These are phyloP conservation scores for Verticillium klebahnii DNA, from an alignment of 2,329 filamentous ascomycete genomes.

Conservation along the genomic window DNA sequence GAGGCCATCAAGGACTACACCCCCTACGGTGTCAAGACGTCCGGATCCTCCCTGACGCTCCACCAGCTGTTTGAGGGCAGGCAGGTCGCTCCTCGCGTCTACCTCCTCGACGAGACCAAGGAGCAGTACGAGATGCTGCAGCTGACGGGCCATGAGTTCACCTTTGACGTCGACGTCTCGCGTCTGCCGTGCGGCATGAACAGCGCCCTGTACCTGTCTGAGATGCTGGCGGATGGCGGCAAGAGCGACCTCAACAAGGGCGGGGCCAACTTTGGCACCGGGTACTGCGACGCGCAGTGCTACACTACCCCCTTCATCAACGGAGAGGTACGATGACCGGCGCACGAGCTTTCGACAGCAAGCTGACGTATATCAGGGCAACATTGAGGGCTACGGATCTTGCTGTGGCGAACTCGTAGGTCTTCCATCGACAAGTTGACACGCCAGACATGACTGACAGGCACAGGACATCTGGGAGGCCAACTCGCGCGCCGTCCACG, in stretches of 20 bases:
- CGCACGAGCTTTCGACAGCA: neutral
- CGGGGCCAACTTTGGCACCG: conserved; percentile 57
- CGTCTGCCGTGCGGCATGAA: conserved; percentile 63
- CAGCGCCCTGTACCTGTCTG: conserved; percentile 58
- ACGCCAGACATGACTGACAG: neutral
- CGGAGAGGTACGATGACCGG: conserved; percentile 30
- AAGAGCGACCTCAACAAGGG: conserved; percentile 47
- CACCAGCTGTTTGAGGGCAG: conserved; percentile 19
- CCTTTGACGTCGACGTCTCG: conserved; percentile 62
- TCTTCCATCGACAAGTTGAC: neutral
- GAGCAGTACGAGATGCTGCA: conserved; percentile 56
- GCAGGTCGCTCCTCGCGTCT: conserved; percentile 42
- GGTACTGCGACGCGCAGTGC: conserved; percentile 61
- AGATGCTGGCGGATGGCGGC: conserved; percentile 56
- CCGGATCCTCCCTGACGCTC: conserved; percentile 23
- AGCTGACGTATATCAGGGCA: conserved; percentile 23
- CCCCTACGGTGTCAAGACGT: conserved; percentile 24
- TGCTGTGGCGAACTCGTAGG: conserved; percentile 48
- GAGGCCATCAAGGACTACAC: conserved; percentile 46
- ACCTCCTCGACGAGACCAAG: conserved; percentile 50
- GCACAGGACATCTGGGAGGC: conserved; percentile 47
- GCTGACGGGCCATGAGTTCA: conserved; percentile 57
- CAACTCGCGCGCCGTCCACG: conserved; percentile 37
- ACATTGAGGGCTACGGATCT: conserved; percentile 35
- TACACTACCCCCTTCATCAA: conserved; percentile 45